Percentiles rank a stretch among this genome's conserved stretches.
Conservation (phyloP, 805 yeast species). For the Cyberlindnera maritima region DNA sequence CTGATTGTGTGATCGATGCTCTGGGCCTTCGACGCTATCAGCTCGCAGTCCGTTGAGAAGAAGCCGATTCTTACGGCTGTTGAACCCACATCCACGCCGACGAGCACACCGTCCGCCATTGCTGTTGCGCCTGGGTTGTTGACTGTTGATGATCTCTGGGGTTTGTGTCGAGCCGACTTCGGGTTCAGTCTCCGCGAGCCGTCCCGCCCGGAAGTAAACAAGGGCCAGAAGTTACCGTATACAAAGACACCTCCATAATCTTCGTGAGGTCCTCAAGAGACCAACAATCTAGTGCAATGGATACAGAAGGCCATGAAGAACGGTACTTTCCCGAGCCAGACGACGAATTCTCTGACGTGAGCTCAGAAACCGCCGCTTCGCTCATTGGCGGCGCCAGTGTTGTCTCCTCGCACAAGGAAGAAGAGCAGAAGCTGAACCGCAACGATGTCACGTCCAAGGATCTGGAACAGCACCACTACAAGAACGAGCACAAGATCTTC, state of each 20-base stretch:
- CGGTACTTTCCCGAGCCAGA: slow-evolving; percentile 6
- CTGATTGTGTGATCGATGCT: slow-evolving; percentile 27
- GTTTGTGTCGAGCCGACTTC: neutral
- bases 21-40: slow-evolving; percentile 12
- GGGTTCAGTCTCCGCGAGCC: neutral
- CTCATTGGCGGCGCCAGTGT: slow-evolving; percentile 48
- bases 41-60: slow-evolving; percentile 19
- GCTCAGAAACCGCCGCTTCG: slow-evolving; percentile 14
- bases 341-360: slow-evolving; percentile 7
- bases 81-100: slow-evolving; percentile 53
- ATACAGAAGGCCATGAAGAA: no score
- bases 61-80: slow-evolving; percentile 44
- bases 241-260: no score
- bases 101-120: slow-evolving; percentile 1
- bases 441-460: slow-evolving; percentile 15
- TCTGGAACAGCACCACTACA: slow-evolving; percentile 18
- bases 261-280: no score
- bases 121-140: neutral
- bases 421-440: slow-evolving; percentile 11
- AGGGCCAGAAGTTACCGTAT: no score
- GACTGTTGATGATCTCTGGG: no score
- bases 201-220: no score
- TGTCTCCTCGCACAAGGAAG: slow-evolving; percentile 10
- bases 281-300: no score
- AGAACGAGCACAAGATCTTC: slow-evolving; percentile 32